phyloP scores from a whole-genome alignment of 495 filamentous ascomycete genomes.

The Amphirosellinia nigrospora region DNA sequence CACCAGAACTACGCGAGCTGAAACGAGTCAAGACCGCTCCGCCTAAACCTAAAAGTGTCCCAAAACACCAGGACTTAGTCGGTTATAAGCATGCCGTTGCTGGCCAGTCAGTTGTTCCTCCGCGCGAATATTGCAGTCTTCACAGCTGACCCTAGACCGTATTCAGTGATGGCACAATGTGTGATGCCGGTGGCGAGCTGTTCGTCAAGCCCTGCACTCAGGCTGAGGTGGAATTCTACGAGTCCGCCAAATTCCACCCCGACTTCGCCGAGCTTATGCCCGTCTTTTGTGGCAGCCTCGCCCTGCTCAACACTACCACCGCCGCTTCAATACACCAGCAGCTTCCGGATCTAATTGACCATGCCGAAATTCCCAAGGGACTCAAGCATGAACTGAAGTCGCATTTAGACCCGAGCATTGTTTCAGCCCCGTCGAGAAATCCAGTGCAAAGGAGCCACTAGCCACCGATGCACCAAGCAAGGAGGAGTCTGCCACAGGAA shows the following conservation, averaged over 20 bases:
- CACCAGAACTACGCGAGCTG: conserved; percentile 38
- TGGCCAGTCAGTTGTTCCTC: conserved; percentile 78
- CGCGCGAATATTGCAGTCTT: background rate
- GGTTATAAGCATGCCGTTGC: conserved; percentile 84
- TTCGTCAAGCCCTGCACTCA: conserved; percentile 94
- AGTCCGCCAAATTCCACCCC: conserved; percentile 71
- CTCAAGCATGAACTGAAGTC: conserved; percentile 48
- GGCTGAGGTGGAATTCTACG: conserved; percentile 91
- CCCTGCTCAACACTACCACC: conserved; percentile 53
- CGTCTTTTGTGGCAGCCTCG: conserved; percentile 78
- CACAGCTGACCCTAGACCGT: conserved; percentile 25
- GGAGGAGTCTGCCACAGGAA: conserved; percentile 31
- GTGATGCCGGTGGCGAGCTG: conserved; percentile 79
- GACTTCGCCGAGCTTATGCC: conserved; percentile 82
- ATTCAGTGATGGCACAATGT: conserved; percentile 85
- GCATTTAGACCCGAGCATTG: conserved; percentile 32
- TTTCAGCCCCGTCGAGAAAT: conserved; percentile 28
- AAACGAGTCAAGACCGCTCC: conserved; percentile 26
- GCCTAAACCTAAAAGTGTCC: conserved; percentile 37
- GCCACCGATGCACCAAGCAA: conserved; percentile 31
- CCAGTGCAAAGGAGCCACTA: conserved; percentile 31
- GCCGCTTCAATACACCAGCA: conserved; percentile 58
- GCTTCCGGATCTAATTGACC: conserved; percentile 52
- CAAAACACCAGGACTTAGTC: conserved; percentile 62
- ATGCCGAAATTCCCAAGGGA: conserved; percentile 50